Conservation (phyloP, 2,329 filamentous ascomycete genomes). For the Chaetomiaceae sp. region DNA sequence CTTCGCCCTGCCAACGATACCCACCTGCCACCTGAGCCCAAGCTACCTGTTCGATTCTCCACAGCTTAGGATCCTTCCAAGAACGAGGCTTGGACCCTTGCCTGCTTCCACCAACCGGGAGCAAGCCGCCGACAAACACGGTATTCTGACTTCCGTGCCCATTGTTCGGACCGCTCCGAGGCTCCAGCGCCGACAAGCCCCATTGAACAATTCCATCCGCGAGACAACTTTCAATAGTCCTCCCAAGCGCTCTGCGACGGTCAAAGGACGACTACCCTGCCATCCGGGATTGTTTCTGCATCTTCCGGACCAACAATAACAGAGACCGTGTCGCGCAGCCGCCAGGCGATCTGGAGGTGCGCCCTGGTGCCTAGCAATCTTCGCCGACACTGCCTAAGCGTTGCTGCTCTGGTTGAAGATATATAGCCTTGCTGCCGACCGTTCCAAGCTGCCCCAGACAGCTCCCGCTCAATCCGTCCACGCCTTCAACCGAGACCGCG, state of each 20-base stretch:
- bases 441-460: neutral
- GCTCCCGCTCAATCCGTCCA: neutral
- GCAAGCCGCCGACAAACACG: conserved; percentile 13
- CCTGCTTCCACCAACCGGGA: conserved; percentile 14
- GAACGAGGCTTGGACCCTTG: neutral
- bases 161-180: conserved; percentile 18
- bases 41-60: neutral
- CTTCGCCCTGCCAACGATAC: neutral
- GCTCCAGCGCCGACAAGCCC: conserved; percentile 7
- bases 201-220: conserved; percentile 18
- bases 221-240: conserved; percentile 16
- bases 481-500: neutral
- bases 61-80: neutral
- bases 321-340: neutral
- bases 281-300: conserved; percentile 5
- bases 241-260: neutral
- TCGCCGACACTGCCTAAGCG: neutral
- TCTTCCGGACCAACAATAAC: neutral
- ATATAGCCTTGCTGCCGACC: conserved; percentile 3
- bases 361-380: conserved; percentile 1
- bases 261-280: conserved; percentile 10
- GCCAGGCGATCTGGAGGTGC: neutral
- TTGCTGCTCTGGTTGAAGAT: neutral
- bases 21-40: no score
- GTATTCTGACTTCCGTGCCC: conserved; percentile 3